Conservation (phyloP, 2,329 filamentous ascomycete genomes). For the Zasmidium cellare region DNA sequence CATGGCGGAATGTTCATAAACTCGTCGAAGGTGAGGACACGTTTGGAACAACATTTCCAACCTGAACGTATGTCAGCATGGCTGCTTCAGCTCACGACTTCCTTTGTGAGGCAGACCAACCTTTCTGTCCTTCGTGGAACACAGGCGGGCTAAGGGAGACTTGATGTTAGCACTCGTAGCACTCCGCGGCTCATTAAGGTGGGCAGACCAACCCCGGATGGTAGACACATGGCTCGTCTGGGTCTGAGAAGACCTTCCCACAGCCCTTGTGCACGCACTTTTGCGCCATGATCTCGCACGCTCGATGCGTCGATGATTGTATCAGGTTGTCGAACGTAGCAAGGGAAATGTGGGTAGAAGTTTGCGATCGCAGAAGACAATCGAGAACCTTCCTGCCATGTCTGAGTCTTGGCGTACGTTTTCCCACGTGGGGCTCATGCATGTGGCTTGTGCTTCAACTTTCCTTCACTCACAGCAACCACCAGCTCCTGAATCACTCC, state of each 20-base stretch:
- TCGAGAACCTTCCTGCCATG: background rate
- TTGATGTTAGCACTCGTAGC: constrained; percentile 14
- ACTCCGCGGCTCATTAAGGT: constrained; percentile 16
- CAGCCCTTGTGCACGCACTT: constrained; percentile 98
- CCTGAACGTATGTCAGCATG: constrained; percentile 54
- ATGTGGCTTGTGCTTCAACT: background rate
- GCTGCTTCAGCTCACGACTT: background rate
- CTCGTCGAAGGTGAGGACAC: constrained; percentile 96
- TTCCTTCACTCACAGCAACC: background rate
- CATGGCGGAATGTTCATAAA: constrained; percentile 92
- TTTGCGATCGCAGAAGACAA: background rate
- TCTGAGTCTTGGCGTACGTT: background rate
- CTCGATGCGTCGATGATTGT: no score
- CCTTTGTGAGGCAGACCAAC: constrained; percentile 51
- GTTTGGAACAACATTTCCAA: constrained; percentile 98
- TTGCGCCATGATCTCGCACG: constrained; percentile 57
- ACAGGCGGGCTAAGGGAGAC: constrained; percentile 56
- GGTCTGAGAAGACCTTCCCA: constrained; percentile 80
- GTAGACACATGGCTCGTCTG: constrained; percentile 82
- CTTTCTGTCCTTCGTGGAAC: constrained; percentile 98
- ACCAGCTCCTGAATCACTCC: background rate
- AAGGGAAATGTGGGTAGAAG: background rate
- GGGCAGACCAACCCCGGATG: constrained; percentile 56
- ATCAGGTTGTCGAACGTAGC: background rate
- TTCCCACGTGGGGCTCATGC: background rate